Evolutionary conservation across 495 filamentous ascomycete species (phyloP).

Genomic region (Ramalina intermedia): DNA sequence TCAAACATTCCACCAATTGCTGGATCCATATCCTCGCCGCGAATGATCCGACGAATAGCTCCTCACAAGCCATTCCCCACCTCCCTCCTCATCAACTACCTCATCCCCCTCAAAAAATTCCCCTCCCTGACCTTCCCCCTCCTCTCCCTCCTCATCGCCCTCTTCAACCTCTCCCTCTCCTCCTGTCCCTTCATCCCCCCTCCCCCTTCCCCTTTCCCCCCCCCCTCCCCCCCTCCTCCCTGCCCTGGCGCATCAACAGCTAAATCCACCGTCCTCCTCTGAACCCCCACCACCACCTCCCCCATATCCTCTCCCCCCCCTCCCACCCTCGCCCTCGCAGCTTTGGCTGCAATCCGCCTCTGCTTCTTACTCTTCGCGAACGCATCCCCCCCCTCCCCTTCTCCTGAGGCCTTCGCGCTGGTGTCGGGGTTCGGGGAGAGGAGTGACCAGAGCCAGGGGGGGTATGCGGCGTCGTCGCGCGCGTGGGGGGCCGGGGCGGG

Average conservation of each 20-base stretch:
- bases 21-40: no score
- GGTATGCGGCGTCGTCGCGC: constrained; percentile 71
- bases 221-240: no score
- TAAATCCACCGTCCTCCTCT: not conserved
- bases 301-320: constrained; percentile 17
- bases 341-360: constrained; percentile 36
- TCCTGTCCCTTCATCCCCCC: not conserved
- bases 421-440: constrained; percentile 39
- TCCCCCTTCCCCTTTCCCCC: not conserved
- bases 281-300: not conserved
- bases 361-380: constrained; percentile 4
- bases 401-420: constrained; percentile 24
- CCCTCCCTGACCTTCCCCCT: constrained; percentile 73
- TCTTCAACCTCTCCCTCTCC: constrained; percentile 26
- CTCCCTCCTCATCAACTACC: constrained; percentile 6
- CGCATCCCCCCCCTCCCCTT: constrained; percentile 16
- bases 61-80: no score
- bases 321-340: constrained; percentile 26
- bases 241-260: not conserved
- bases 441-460: constrained; percentile 77
- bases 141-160: constrained; percentile 46
- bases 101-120: constrained; percentile 84
- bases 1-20: no score
- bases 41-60: no score
- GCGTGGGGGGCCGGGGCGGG: constrained; percentile 51